Base-by-base conservation (phyloP, 768 basidiomycete species). In the Crucibulum laeve region DNA sequence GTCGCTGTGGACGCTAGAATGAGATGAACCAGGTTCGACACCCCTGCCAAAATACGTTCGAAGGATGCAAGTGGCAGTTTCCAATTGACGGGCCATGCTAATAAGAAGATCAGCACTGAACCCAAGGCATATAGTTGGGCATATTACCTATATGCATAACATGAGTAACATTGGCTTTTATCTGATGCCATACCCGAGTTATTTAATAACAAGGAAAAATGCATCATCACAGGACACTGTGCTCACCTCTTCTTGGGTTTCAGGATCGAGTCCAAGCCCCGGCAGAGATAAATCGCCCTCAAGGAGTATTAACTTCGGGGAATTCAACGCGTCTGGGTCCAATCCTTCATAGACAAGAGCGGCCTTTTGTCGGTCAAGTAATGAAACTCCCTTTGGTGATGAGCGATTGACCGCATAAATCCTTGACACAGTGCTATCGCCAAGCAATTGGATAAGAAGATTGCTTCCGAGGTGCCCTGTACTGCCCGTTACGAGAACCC, bases 11-110 rank as follows among this genome's bases (percentile, higher is more conserved):
- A 13, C 18, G 38, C 7, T 24, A 40, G 18, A 2, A 4, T 23
- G n/a, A 40, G 25, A 13, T 40, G 3, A 19, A 40, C 25, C 23
- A 40, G n/a, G 25, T 40, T 40, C 25, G 11, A 11, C n/a, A 19
- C n/a, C 18, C 8, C 38, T 1, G 23, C 7, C 25, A 40, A 19
- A 40, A 24, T 23, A n/a, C 25, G 18, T 13, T 40, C 19, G 19
- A 40, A 40, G 11, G 22, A 23, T 14, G 13, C 18, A 3, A 40
- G 11, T 3, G 19, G 11, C 38, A 40, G 10, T 13, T 40, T 40
- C 38, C 38, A 40, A 19, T 40, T 40, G 3, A 40, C 38, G 4
- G 21, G 21, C 38, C 38, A 40, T 7, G 38, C 38, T 40, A 23
- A 22, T n/a, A 7, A 13, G n/a, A 40, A 3, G 11, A 24, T 23